These are phyloP conservation scores for Nannochloropsis oceanica DNA, from an alignment of 108 stramenopile species.

Conservation along the genomic window DNA sequence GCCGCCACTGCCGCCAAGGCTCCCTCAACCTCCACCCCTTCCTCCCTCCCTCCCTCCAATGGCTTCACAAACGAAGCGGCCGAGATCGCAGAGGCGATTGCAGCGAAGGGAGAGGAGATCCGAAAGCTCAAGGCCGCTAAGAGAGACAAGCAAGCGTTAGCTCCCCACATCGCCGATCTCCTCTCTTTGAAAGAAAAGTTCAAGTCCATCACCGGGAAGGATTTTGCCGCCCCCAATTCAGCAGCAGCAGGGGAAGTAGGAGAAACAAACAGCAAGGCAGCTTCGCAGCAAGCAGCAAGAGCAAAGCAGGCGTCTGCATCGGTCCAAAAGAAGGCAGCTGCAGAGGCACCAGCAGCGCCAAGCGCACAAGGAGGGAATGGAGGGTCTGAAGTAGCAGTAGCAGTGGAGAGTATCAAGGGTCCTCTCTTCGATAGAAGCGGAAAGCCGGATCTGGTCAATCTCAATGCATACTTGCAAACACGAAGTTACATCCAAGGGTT, in stretches of 20 bases:
- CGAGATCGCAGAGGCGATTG: not conserved
- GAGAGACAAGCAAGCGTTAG: conserved; percentile 19
- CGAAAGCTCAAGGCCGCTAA: conserved; percentile 28
- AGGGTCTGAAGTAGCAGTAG: not conserved
- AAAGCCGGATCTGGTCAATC: conserved; percentile 2
- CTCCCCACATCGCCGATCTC: conserved; percentile 24
- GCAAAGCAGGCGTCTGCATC: conserved; percentile 12
- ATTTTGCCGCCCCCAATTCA: conserved; percentile 17
- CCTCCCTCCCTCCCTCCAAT: conserved; percentile 5
- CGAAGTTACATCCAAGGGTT: conserved; percentile 6
- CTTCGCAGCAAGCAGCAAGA: not conserved
- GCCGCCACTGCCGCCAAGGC: not conserved
- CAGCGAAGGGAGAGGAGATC: conserved; percentile 5
- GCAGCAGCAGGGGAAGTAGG: not conserved
- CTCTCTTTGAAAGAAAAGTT: conserved; percentile 22
- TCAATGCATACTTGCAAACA: not conserved
- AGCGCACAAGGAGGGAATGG: not conserved
- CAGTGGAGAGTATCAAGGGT: not conserved
- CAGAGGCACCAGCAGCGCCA: not conserved
- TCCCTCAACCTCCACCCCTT: not conserved
- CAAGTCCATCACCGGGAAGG: conserved; percentile 18
- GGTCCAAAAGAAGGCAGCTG: not conserved
- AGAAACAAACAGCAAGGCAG: not conserved
- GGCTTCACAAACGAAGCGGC: not conserved
- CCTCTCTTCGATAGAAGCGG: not conserved